These are phyloP conservation scores for Trametes sanguinea DNA, from an alignment of 768 basidiomycete species.

Conservation along the genomic window DNA sequence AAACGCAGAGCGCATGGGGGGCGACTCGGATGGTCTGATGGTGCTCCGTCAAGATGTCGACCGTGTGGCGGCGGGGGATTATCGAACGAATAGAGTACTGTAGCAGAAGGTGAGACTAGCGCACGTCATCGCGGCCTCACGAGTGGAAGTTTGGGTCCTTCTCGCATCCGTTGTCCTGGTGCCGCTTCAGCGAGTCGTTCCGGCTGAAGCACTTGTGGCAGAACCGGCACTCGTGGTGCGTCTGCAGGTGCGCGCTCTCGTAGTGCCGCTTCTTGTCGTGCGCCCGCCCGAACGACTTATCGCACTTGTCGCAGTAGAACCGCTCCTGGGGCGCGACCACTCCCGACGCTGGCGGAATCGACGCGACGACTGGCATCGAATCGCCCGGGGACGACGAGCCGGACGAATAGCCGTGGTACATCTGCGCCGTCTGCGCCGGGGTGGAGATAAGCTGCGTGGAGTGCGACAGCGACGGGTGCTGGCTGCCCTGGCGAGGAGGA, in stretches of 20 bases:
- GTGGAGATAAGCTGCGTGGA: conserved; percentile 25
- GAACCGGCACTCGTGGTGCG: conserved; percentile 67
- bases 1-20: background rate
- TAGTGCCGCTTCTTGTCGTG: conserved; percentile 83
- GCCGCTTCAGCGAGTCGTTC: conserved; percentile 78
- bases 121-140: conserved; percentile 13
- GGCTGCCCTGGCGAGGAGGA: conserved; percentile 1
- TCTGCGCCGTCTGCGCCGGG: conserved; percentile 24
- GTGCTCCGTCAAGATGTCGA: conserved; percentile 6
- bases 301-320: conserved; percentile 74
- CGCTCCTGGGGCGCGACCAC: conserved; percentile 54
- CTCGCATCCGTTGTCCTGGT: conserved; percentile 80
- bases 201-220: conserved; percentile 82
- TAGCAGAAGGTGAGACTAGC: conserved; percentile 6
- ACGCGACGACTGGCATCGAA: conserved; percentile 17
- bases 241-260: conserved; percentile 70
- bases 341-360: conserved; percentile 29
- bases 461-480: conserved; percentile 22
- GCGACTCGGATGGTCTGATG: background rate
- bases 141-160: conserved; percentile 47
- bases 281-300: conserved; percentile 76
- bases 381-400: conserved; percentile 13
- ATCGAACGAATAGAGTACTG: conserved; percentile 14
- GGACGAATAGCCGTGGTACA: conserved; percentile 20
- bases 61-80: background rate